phyloP scores from a whole-genome alignment of 2,329 filamentous ascomycete genomes.

The Monilinia polystroma region DNA sequence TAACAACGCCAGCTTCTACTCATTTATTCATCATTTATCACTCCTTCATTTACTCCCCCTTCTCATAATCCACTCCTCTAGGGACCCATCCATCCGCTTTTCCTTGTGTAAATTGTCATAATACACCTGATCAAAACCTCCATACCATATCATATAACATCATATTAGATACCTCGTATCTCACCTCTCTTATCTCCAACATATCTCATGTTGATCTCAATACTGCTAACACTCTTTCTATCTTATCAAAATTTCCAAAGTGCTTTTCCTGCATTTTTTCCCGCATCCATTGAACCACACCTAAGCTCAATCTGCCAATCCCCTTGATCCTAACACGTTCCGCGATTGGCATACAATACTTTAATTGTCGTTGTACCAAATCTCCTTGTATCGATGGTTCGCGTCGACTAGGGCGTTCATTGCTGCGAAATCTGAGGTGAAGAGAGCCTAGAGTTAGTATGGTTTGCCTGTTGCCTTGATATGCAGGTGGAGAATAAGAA shows the following conservation, averaged over 20 bases:
- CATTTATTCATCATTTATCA: not conserved
- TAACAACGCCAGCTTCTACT: not conserved
- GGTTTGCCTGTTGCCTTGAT: not conserved
- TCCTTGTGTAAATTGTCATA: not conserved
- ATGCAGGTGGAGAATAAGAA: not conserved
- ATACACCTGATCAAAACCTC: no score
- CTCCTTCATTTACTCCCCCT: not conserved
- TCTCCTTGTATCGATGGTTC: conserved; percentile 75
- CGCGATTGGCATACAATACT: no score
- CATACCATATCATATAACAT: not conserved
- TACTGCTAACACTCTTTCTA: not conserved
- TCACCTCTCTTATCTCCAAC: not conserved
- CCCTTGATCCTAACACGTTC: no score
- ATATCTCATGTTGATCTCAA: not conserved
- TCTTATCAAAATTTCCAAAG: not conserved
- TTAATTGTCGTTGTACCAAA: conserved; percentile 60
- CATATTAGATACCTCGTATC: not conserved
- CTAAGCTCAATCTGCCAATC: no score
- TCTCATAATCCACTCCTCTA: not conserved
- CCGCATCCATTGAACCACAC: not conserved
- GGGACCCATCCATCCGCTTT: not conserved
- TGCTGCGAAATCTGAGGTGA: conserved; percentile 58
- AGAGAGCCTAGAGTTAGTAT: not conserved
- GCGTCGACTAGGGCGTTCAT: conserved; percentile 80
- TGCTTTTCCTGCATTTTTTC: not conserved